Evolutionary conservation across 495 filamentous ascomycete species (phyloP).

Genomic region (Hypoxylon intermedium): DNA sequence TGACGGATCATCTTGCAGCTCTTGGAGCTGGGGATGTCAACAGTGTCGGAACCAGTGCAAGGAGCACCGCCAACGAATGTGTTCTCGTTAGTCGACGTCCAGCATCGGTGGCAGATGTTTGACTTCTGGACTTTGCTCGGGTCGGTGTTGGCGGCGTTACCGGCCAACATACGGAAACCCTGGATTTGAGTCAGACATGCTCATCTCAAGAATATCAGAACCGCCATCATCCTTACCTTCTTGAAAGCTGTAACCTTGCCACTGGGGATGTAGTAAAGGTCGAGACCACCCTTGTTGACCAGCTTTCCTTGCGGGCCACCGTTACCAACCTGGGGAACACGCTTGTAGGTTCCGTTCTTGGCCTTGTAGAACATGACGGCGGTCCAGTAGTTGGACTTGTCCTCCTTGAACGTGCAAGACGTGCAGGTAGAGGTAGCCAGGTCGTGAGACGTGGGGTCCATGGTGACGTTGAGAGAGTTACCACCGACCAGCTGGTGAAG

Average conservation of each 20-base stretch:
- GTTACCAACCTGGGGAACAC: conserved; percentile 69
- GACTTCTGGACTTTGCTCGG: conserved; percentile 54
- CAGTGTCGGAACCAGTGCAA: conserved; percentile 58
- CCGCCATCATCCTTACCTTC: conserved; percentile 51
- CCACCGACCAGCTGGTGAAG: conserved; percentile 62
- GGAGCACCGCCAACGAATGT: conserved; percentile 56
- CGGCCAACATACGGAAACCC: conserved; percentile 65
- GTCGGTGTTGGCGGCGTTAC: conserved; percentile 58
- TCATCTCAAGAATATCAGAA: conserved; percentile 42
- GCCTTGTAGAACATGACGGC: conserved; percentile 72
- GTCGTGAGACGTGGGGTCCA: conserved; percentile 62
- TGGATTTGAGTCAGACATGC: conserved; percentile 53
- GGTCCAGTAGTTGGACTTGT: conserved; percentile 84
- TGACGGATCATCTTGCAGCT: conserved; percentile 64
- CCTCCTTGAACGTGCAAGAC: conserved; percentile 70
- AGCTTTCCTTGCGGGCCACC: conserved; percentile 64
- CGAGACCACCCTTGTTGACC: conserved; percentile 70
- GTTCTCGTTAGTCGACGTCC: conserved; percentile 57
- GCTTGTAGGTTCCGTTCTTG: conserved; percentile 74
- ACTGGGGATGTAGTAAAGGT: conserved; percentile 55
- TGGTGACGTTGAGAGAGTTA: conserved; percentile 74
- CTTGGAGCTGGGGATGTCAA: conserved; percentile 59
- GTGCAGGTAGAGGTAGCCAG: conserved; percentile 71
- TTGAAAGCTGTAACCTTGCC: conserved; percentile 60
- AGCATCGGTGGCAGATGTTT: conserved; percentile 65